Evolutionary conservation across 2,329 filamentous ascomycete species (phyloP), one percentile per base, ranked within the genome.

Genomic region (Drechslerella dactyloides): DNA sequence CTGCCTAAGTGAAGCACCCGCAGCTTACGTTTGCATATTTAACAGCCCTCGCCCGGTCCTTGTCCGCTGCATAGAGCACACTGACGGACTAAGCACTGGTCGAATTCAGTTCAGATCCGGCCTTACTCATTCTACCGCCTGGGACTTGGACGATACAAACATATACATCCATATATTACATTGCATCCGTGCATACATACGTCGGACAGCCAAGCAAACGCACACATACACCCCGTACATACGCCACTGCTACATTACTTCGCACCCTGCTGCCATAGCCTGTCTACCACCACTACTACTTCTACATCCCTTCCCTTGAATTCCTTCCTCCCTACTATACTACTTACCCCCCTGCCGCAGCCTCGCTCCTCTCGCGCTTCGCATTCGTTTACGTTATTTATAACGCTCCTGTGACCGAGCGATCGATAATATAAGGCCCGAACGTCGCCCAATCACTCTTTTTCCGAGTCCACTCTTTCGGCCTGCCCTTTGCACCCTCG

Each of bases 21-120:
- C 58, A 58, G 61, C 57, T 69, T 56, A 62, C 64, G 64, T 62
- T 69, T 57, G 61, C 53, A 69, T 69, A 69, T 69, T 62, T 62
- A 68, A 60, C 17, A 63, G 59, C 59, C 59, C 51, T 63, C 59
- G 59, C 59, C 59, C 50, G 58, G 58, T 62, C 58, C 44, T 48
- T 48, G 44, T 23, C 19, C 15, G 44, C 17, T 48, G 17, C 44
- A 23, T 19, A 21, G 27, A 53, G 24, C 48, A 55, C 50, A 55
- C 59, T 50, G 59, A 50, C 59, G 51, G 59, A 63, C 59, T 63
- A 37, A 33, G 27, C 27, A 4, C 4, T 8, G 27, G n/a, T n/a
- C n/a, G n/a, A n/a, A n/a, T n/a, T 33, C 4, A 33, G 8, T 8
- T 33, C 27, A 33, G 27, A 33, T 33, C 27, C 27, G 27, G 27